Evolutionary conservation across 495 filamentous ascomycete species (phyloP), one percentile per base, ranked within the genome.

Genomic region (Darksidea phi): DNA sequence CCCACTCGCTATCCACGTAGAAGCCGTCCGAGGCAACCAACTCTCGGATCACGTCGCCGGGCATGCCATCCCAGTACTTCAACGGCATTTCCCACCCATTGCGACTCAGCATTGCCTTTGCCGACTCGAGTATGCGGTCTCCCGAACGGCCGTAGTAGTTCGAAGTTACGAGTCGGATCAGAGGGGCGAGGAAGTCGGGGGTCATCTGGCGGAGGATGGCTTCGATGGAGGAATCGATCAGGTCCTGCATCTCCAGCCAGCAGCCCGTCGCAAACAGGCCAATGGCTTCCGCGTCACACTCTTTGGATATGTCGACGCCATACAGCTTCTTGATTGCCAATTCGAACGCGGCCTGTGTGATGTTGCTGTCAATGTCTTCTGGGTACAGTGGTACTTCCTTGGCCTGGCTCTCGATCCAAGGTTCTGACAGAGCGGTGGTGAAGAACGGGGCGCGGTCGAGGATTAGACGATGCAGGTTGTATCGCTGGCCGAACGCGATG

Each of bases 1-100:
- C 72, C 80, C 82, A 85, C 67, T 85, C 82, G 26, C 76, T 79
- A 17, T 78, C 73, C 37, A 84, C 76, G 67, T 79, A 85, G 64
- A 85, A 85, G 24, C 82, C 82, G 67, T 85, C 82, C n/a, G 78
- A 79, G 12, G 82, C 82, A 59, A 84, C 76, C 13, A 85, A 78
- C 51, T 84, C 81, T 15, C 80, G 75, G 20, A 80, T 75, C 53
- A 84, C 72, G 57, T 85, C 82, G 1, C 78, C 79, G 21, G 80
- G 78, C 13, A 85, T 81, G 28, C 76, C 79, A 48, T 85, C 83
- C 82, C 82, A 85, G 56, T 79, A 80, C 15, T 67, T 65, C 3
- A 84, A 61, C 12, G 74, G 74, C 83, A 85, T 85, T 55, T 80
- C 74, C 82, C 81, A 83, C 15, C 82, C 82, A 72, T 84, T 81